Conservation (phyloP, 2,329 filamentous ascomycete species). For the Phoma herbarum region DNA sequence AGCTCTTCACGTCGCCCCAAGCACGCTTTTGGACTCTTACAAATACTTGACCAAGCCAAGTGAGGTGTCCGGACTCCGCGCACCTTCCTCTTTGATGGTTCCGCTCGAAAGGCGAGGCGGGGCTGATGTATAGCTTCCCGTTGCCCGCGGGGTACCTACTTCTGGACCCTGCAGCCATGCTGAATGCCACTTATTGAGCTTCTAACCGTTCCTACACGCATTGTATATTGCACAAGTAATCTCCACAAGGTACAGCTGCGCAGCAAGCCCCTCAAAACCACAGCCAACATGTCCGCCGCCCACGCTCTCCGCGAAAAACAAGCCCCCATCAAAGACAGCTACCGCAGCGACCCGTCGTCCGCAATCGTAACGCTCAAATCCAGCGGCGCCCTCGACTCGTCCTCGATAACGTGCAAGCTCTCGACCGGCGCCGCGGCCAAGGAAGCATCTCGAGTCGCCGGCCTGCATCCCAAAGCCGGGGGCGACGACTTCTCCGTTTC, state of each 20-base stretch:
- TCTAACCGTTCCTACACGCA: background rate
- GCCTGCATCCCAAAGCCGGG: conserved; percentile 59
- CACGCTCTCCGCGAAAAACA: conserved; percentile 57
- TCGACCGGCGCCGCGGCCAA: conserved; percentile 53
- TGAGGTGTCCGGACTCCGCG: background rate
- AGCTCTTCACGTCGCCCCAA: background rate
- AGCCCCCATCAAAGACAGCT: conserved; percentile 59
- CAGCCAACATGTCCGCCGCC: conserved; percentile 39
- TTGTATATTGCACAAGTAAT: no score
- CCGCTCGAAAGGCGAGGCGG: conserved; percentile 32
- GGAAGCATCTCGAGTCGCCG: conserved; percentile 55
- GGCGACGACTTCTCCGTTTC: conserved; percentile 55
- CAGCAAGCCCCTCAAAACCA: no score
- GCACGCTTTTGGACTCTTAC: background rate
- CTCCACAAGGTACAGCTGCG: no score
- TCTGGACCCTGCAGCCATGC: background rate
- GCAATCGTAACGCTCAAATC: conserved; percentile 59
- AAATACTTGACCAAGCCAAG: background rate
- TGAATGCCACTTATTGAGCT: background rate
- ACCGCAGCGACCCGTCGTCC: conserved; percentile 55
- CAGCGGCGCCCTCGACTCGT: conserved; percentile 55
- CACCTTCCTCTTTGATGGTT: conserved; percentile 15
- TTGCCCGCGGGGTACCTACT: conserved; percentile 33
- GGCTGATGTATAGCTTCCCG: conserved; percentile 7
- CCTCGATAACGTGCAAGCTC: conserved; percentile 59